Evolutionary conservation across 2,329 filamentous ascomycete genomes (phyloP), one percentile per base, ranked within the genome.

Genomic region (Nemania diffusa): DNA sequence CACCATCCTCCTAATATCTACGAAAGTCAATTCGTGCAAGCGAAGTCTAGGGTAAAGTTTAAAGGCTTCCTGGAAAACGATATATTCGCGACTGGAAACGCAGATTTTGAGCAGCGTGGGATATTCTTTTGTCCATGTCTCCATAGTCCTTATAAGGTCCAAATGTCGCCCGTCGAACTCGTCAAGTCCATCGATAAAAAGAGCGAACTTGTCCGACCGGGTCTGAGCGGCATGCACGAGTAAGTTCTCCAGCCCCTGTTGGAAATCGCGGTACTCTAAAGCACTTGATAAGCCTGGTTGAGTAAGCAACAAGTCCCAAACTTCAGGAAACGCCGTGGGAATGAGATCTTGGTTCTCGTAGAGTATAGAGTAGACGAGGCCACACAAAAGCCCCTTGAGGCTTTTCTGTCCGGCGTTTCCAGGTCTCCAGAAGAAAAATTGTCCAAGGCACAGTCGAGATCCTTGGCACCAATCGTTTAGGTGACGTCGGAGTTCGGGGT

Each of bases 381-480:
- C 67, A 8, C 70, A 69, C 5, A 72, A 11, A 37, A 74, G 67
- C 0, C 72, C 72, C n/a, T 69, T 69, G 0, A 64, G 44, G 5
- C 29, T 72, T n/a, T 71, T 74, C 32, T 73, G 71, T 8, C 63
- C 63, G 13, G 22, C n/a, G 22, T 58, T 62, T 5, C 72, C 72
- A 7, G 69, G 62, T n/a, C 62, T 64, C 72, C 70, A 73, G 26
- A 72, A 73, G 37, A 73, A 73, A 26, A 71, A 74, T 1, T 26
- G 60, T 1, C 67, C 63, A 7, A 67, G 2, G 0, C 61, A 55
- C 3, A 72, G 55, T 42, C 55, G 34, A 24, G 57, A 57, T 5
- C 24, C 48, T 4, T 51, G 20, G 13, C 66, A 68, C 72, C 70
- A 74, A 1, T 57, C 22, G 13, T 46, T 13, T 2, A 72, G 40